A percentile compares a stretch with the other conserved stretches of the same genome.
These are phyloP conservation scores for Candida silvatica DNA, from an alignment of 805 yeast genomes.

Conservation along the genomic window DNA sequence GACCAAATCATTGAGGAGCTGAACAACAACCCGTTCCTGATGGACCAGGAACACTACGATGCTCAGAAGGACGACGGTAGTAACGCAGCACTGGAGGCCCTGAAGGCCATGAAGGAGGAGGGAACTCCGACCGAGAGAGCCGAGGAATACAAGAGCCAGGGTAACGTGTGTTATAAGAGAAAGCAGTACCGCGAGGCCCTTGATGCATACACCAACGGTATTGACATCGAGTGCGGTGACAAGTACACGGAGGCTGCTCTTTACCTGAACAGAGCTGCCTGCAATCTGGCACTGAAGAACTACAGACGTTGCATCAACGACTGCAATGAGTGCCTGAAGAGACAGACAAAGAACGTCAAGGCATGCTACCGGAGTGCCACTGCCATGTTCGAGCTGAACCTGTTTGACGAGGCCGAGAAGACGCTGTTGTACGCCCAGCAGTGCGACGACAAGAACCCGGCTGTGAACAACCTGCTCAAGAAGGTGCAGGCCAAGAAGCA, in stretches of 20 bases:
- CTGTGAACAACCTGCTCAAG: constrained; percentile 38
- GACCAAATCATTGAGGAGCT: constrained; percentile 74
- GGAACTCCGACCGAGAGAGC: constrained; percentile 95
- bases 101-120: constrained; percentile 85
- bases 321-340: constrained; percentile 58
- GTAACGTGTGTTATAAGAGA: constrained; percentile 74
- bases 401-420: constrained; percentile 62
- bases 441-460: constrained; percentile 50
- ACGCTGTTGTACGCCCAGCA: constrained; percentile 57
- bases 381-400: constrained; percentile 64
- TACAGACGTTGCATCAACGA: constrained; percentile 83
- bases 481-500: constrained; percentile 27
- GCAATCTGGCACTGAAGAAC: constrained; percentile 79
- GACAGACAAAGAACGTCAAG: constrained; percentile 66
- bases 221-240: constrained; percentile 60
- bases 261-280: constrained; percentile 80
- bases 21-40: constrained; percentile 84
- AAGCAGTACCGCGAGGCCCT: constrained; percentile 73
- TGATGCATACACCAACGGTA: constrained; percentile 70
- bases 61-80: constrained; percentile 70
- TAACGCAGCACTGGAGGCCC: constrained; percentile 72
- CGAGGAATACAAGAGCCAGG: constrained; percentile 81
- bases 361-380: constrained; percentile 81
- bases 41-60: constrained; percentile 82
- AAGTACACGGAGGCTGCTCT: constrained; percentile 51